These are phyloP conservation scores for Chlamydomonas schloesseri DNA, from an alignment of 139 green algal species.

Conservation along the genomic window DNA sequence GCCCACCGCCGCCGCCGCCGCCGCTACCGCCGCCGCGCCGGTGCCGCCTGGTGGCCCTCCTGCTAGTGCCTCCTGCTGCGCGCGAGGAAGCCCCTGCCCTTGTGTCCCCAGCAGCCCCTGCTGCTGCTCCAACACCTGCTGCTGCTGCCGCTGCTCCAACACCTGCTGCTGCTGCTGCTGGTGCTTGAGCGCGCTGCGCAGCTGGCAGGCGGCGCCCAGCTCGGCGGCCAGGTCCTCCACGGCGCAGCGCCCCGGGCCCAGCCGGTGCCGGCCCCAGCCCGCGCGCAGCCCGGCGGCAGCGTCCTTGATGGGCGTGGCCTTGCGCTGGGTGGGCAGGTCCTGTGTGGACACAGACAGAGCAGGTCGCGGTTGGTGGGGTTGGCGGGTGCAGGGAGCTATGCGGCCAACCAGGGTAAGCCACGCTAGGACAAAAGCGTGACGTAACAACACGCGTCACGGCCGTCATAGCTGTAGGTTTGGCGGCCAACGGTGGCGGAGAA, in stretches of 20 bases:
- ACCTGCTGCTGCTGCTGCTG: background rate
- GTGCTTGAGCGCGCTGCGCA: background rate
- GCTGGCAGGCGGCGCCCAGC: slow-evolving; percentile 23
- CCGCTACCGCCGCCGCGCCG: too few species aligned
- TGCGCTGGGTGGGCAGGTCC: background rate
- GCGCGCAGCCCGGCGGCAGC: background rate
- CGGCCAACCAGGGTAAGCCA: too few species aligned
- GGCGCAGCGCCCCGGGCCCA: background rate
- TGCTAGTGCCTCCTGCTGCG: background rate
- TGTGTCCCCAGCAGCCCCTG: too few species aligned
- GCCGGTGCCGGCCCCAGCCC: background rate
- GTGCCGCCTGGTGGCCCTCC: background rate
- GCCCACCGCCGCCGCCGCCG: too few species aligned
- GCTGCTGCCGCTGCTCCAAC: too few species aligned
- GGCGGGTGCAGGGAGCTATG: background rate
- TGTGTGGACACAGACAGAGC: background rate
- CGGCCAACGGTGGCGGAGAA: background rate
- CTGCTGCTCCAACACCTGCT: background rate
- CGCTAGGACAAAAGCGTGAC: too few species aligned
- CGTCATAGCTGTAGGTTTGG: background rate
- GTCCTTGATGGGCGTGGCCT: slow-evolving; percentile 39
- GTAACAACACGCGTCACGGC: too few species aligned
- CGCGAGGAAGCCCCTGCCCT: background rate
- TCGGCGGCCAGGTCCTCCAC: slow-evolving; percentile 22
- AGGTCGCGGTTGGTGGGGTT: background rate